Evolutionary conservation across 2,329 filamentous ascomycete species (phyloP), one percentile per base, ranked within the genome.

Genomic region (Lachnellula arida): DNA sequence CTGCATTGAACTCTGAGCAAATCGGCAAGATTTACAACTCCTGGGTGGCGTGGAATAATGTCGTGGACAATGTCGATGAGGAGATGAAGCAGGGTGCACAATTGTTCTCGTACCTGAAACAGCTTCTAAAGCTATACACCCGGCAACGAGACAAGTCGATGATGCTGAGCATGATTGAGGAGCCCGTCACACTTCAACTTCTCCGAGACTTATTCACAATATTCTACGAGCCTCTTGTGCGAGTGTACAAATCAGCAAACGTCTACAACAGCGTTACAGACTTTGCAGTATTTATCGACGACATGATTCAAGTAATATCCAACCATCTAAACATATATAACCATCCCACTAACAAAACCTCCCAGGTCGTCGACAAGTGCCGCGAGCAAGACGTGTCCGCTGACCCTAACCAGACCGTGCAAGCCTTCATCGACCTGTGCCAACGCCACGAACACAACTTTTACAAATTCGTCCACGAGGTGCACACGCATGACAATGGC

Each of bases 401-500:
- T 1, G 94, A 99, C 70, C 94, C 94, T 4, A 99, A 99, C 71
- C 92, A 97, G 76, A 99, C 94, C 0, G 94, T 99, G 1, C 94
- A 99, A 71, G 88, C 91, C 15, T 99, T 99, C 69, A 99, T 99
- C 68, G 94, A 99, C 69, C 81, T 99, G 22, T 99, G 94, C 72
- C 88, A 90, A 63, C 85, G 94, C 44, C 94, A 99, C 71, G 91
- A 99, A 73, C 85, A 95, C 70, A 96, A 96, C 74, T 93, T 99
- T 70, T 99, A 97, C 81, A 97, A 96, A 72, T 99, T 99, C 71
- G 88, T 99, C 3, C 94, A 99, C 71, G 94, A 99, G 74, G 93
- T 99, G 0, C 94, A 99, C 69, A 86, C 89, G 6, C 93, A 99
- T 67, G 94, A 99, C 71, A 96, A 99, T 61, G 94, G 94, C 0